Evolutionary conservation across 495 filamentous ascomycete species (phyloP), one percentile per base, ranked within the genome.

Genomic region (Cercophora newfieldiana): DNA sequence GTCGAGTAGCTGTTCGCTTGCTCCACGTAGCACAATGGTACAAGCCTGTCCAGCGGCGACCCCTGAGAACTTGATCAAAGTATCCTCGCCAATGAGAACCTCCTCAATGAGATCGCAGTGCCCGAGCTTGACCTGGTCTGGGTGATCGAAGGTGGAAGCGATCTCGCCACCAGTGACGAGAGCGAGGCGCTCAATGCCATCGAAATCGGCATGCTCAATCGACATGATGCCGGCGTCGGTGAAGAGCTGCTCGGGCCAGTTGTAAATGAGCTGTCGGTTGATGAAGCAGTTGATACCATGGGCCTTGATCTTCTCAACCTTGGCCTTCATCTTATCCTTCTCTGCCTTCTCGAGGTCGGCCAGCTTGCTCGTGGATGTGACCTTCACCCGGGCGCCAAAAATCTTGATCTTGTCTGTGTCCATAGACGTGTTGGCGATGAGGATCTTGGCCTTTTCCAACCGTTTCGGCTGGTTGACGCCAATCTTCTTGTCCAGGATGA

Each of bases 351-450:
- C 95, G 56, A 99, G 86, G 68, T 99, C 96, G 16, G 95, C 95
- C 28, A 99, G 83, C 85, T 98, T 97, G 65, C 92, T 90, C 10
- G 95, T 99, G 31, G 91, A 93, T 70, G 92, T 91, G 24, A 94
- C 95, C 85, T 97, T 97, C 71, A 98, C 91, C 25, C 93, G 88
- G 21, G 95, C 95, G 64, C 95, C 95, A 75, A 98, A 99, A 71
- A 99, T 97, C 86, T 99, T 99, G 80, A 99, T 91, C 85, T 99
- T 99, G 80, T 99, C 95, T 26, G 95, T 98, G 77, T 99, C 95
- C 95, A 99, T 99, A 6, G 94, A 90, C 12, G 95, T 99, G 79
- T 99, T 99, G 62, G 95, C 95, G 26, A 98, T 90, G 19, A 99
- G 79, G 66, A 99, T 98, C 84, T 97, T 98, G 58, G 93, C 95